These are phyloP conservation scores for Massarina eburnea DNA, from an alignment of 2,329 filamentous ascomycete species.

Conservation along the genomic window DNA sequence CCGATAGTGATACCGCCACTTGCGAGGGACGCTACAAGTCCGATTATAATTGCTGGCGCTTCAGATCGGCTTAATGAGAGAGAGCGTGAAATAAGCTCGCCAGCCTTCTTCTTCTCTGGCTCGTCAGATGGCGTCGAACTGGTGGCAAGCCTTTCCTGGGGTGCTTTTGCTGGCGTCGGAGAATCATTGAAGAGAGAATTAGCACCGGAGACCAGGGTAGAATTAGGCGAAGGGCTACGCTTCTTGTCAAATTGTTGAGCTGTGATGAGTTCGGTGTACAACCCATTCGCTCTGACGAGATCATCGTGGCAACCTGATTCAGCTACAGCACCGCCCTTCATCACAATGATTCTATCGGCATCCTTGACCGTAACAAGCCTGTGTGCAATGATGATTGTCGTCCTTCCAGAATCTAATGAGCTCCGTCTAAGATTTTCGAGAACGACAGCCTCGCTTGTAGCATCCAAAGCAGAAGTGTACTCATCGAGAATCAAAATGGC, in stretches of 20 bases:
- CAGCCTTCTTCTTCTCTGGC: constrained; percentile 14
- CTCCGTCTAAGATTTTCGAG: constrained; percentile 33
- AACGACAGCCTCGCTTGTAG: constrained; percentile 35
- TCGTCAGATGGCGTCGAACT: neutral
- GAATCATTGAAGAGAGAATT: constrained; percentile 16
- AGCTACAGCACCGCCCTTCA: constrained; percentile 35
- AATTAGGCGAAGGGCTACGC: constrained; percentile 18
- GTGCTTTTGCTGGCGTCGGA: neutral
- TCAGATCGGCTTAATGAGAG: constrained; percentile 41
- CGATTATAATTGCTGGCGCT: constrained; percentile 42
- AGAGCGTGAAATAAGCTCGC: constrained; percentile 26
- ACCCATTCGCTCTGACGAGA: constrained; percentile 28
- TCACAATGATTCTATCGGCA: constrained; percentile 41
- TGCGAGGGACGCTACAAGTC: constrained; percentile 48
- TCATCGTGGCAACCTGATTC: constrained; percentile 37
- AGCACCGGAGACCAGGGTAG: constrained; percentile 24
- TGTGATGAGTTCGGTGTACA: constrained; percentile 36
- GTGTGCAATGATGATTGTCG: constrained; percentile 42
- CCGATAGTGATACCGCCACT: constrained; percentile 59
- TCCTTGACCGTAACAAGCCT: constrained; percentile 40
- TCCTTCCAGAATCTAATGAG: constrained; percentile 29
- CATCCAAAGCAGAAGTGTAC: constrained; percentile 40
- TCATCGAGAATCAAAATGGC: constrained; percentile 39
- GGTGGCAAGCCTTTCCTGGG: constrained; percentile 2
- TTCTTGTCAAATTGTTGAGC: constrained; percentile 41